A percentile compares a stretch with the other conserved stretches of the same genome.
Evolutionary conservation across 257 asterid species (phyloP).

Genomic region (Ligustrum vulgare): DNA sequence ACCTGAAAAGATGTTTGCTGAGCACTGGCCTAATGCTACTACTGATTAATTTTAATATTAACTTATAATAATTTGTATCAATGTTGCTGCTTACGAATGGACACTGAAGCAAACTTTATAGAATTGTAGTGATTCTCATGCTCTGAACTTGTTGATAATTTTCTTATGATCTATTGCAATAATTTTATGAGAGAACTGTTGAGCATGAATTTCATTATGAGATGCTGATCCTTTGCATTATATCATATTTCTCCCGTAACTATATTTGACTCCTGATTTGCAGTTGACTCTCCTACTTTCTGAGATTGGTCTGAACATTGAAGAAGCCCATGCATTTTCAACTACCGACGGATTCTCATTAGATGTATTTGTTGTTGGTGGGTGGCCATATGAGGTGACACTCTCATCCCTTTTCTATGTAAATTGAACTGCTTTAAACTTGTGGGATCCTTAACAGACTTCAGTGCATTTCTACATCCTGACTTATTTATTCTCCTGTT

Average conservation of each 20-base stretch:
- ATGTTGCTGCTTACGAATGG: neutral
- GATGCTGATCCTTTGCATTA: neutral
- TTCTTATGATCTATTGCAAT: neutral
- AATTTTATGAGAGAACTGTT: neutral
- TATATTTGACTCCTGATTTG: constrained; percentile 8
- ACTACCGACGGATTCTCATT: constrained; percentile 57
- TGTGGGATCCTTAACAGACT: neutral
- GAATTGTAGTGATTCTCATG: neutral
- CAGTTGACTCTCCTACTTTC: constrained; percentile 52
- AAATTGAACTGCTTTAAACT: neutral
- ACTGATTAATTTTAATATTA: neutral
- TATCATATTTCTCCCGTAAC: neutral
- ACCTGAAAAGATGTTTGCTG: neutral
- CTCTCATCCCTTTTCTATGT: neutral
- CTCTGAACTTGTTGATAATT: neutral
- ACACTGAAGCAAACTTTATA: neutral
- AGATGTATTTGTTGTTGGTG: constrained; percentile 55
- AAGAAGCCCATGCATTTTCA: constrained; percentile 60
- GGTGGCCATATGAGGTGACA: constrained; percentile 55
- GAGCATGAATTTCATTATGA: neutral
- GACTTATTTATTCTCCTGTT: neutral
- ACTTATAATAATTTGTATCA: neutral
- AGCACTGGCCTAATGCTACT: neutral
- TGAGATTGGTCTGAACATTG: constrained; percentile 57
- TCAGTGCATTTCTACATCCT: neutral